phyloP scores from a whole-genome alignment of 805 yeast genomes.

The Ogataea methanolica region DNA sequence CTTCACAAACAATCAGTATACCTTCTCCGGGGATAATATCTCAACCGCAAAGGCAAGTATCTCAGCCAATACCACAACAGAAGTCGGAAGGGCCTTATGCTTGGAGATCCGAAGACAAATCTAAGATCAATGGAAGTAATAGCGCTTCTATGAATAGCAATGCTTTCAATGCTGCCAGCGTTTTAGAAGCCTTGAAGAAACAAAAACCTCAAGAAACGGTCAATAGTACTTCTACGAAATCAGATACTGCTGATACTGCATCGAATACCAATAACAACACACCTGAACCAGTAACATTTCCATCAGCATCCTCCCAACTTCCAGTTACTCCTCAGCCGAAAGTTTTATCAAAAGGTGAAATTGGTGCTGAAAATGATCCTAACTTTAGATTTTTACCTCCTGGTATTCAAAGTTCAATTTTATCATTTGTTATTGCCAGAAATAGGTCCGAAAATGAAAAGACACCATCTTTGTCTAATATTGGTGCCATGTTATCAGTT shows the following conservation, averaged over 20 bases:
- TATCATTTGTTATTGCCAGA: conserved; percentile 24
- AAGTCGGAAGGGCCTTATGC: not conserved
- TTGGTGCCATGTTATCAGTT: conserved; percentile 20
- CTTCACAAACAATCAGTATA: not conserved
- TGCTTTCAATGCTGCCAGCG: conserved; percentile 34
- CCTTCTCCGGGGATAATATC: conserved; percentile 2
- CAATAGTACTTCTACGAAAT: conserved; percentile 2
- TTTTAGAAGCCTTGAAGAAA: conserved; percentile 31
- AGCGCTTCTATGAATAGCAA: conserved; percentile 19
- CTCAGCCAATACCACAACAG: conserved; percentile 3
- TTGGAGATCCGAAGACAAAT: too few species aligned
- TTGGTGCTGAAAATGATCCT: conserved; percentile 21
- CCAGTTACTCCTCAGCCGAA: not conserved
- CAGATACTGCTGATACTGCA: conserved; percentile 4
- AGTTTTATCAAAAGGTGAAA: conserved; percentile 3
- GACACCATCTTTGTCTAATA: conserved; percentile 18
- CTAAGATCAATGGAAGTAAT: too few species aligned
- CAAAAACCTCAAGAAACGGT: conserved; percentile 26
- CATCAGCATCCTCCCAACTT: not conserved
- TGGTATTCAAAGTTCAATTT: conserved; percentile 30
- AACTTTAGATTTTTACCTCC: conserved; percentile 31
- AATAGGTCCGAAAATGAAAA: conserved; percentile 13
- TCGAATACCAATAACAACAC: conserved; percentile 3
- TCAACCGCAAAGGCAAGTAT: not conserved
- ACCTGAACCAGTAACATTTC: not conserved